A percentile compares a stretch with the other conserved stretches of the same genome.
Conservation (phyloP, 495 filamentous ascomycete species). For the Neurospora sp. region DNA sequence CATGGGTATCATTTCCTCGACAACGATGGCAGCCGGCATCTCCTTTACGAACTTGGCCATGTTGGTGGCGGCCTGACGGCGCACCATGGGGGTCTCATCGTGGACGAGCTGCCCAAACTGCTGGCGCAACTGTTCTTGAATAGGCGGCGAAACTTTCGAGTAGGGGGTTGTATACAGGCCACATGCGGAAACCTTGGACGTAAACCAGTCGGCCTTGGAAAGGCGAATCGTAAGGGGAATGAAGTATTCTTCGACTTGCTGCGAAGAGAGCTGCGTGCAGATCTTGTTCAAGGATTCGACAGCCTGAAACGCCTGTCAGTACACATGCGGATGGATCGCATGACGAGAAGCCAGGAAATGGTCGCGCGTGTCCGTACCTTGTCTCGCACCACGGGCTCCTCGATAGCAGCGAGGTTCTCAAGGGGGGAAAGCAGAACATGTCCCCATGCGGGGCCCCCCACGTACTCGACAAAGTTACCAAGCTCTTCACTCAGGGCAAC, state of each 20-base stretch:
- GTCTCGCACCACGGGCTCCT: conserved; percentile 93
- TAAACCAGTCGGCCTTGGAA: conserved; percentile 99
- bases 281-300: conserved; percentile 99
- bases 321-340: not conserved
- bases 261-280: conserved; percentile 75
- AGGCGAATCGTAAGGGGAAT: conserved; percentile 89
- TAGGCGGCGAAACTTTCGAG: conserved; percentile 68
- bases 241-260: conserved; percentile 93
- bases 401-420: conserved; percentile 96
- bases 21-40: conserved; percentile 81
- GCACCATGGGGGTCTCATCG: conserved; percentile 98
- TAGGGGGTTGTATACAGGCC: conserved; percentile 91
- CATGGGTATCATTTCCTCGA: conserved; percentile 97
- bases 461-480: conserved; percentile 92
- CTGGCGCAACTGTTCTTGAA: conserved; percentile 80
- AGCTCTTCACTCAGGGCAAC: conserved; percentile 95
- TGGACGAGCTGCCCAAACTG: conserved; percentile 88
- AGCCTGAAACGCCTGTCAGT: conserved; percentile 48
- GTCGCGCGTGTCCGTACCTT: conserved; percentile 50
- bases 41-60: conserved; percentile 95
- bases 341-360: not conserved
- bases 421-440: conserved; percentile 94
- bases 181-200: conserved; percentile 95
- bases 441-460: conserved; percentile 84
- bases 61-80: conserved; percentile 91